Evolutionary conservation across 768 basidiomycete genomes (phyloP).

Genomic region (Vishniacozyma victoriae): DNA sequence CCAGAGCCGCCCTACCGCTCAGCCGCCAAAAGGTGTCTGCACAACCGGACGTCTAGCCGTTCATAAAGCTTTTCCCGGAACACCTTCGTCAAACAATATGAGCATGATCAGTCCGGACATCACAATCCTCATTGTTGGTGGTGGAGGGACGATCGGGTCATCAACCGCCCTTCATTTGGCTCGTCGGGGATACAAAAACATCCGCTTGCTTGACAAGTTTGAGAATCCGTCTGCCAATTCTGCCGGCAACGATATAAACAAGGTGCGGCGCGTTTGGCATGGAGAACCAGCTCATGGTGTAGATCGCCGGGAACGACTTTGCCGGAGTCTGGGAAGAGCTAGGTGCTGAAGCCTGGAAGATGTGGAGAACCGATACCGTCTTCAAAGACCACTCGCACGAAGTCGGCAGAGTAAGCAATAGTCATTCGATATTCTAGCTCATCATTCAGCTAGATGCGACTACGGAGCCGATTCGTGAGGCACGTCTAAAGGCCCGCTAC

Average conservation of each 20-base stretch:
- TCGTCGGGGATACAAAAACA: slow-evolving; percentile 36
- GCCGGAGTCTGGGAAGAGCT: slow-evolving; percentile 21
- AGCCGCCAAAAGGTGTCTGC: no score
- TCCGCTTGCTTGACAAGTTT: slow-evolving; percentile 35
- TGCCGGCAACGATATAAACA: slow-evolving; percentile 44
- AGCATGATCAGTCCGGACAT: no score
- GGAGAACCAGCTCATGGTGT: neutral
- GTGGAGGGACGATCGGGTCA: slow-evolving; percentile 43
- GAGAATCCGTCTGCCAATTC: slow-evolving; percentile 28
- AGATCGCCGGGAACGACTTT: slow-evolving; percentile 15
- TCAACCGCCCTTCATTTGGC: slow-evolving; percentile 44
- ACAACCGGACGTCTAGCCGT: no score
- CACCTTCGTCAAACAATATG: no score
- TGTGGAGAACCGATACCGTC: slow-evolving; percentile 38
- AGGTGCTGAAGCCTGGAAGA: slow-evolving; percentile 29
- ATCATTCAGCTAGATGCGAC: slow-evolving; percentile 21
- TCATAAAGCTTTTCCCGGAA: no score
- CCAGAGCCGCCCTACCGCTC: no score
- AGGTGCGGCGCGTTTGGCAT: slow-evolving; percentile 16
- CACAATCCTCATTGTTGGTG: slow-evolving; percentile 33
- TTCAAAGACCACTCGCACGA: slow-evolving; percentile 36
- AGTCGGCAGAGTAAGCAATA: slow-evolving; percentile 31
- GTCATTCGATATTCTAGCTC: neutral
- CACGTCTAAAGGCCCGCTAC: slow-evolving; percentile 12
- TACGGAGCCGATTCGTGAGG: slow-evolving; percentile 5